Percentiles rank a stretch among this genome's conserved stretches.
These are phyloP conservation scores for Cylindrotheca closterium DNA, from an alignment of 108 stramenopile genomes.

Conservation along the genomic window DNA sequence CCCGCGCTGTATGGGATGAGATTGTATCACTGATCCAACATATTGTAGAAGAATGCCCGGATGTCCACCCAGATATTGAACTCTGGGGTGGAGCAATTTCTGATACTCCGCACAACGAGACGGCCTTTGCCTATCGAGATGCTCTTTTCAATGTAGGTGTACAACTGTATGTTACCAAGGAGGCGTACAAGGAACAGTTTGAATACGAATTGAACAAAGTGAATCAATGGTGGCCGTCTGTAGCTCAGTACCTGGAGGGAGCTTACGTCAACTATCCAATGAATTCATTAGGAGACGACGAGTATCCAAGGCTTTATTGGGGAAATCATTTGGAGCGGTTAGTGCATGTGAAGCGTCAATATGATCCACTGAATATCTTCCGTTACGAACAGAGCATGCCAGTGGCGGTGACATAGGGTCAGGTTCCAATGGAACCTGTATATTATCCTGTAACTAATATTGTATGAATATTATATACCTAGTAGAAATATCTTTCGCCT, in stretches of 20 bases:
- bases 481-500: background rate
- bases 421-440: too few species aligned
- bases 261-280: conserved; percentile 17
- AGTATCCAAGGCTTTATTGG: conserved; percentile 13
- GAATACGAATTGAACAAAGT: background rate
- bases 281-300: background rate
- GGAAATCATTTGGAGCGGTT: conserved; percentile 11
- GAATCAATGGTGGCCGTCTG: background rate
- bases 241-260: conserved; percentile 6
- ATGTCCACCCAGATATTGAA: conserved; percentile 1
- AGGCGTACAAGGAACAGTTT: background rate
- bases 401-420: too few species aligned
- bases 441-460: too few species aligned
- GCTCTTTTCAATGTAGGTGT: conserved; percentile 13
- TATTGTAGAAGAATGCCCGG: background rate
- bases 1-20: background rate
- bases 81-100: conserved; percentile 14
- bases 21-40: background rate
- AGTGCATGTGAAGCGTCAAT: conserved; percentile 2
- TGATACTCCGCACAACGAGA: background rate
- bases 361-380: conserved; percentile 9
- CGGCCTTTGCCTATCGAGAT: conserved; percentile 13
- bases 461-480: background rate
- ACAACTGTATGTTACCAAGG: background rate
- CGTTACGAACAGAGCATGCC: conserved; percentile 6